Evolutionary conservation across 108 stramenopile genomes (phyloP).

Genomic region (Stephanodiscus minutulus): DNA sequence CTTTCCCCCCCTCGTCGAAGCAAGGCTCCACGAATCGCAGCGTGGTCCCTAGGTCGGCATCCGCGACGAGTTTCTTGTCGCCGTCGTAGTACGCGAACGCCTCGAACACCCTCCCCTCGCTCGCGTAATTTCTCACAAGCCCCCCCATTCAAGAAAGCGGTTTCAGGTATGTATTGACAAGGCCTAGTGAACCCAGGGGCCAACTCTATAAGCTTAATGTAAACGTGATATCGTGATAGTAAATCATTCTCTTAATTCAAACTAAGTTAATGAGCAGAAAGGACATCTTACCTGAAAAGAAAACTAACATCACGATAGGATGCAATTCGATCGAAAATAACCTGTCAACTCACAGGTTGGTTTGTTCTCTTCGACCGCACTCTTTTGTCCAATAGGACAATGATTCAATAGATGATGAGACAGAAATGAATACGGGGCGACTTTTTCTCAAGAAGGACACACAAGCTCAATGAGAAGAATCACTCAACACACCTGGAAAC

Average conservation of each 20-base stretch:
- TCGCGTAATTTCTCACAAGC: slow-evolving; percentile 16
- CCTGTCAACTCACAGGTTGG: too few species aligned
- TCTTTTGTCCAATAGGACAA: too few species aligned
- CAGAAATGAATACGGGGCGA: too few species aligned
- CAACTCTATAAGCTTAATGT: slow-evolving; percentile 58
- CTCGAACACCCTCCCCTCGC: slow-evolving; percentile 63
- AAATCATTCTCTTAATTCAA: neutral
- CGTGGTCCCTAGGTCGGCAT: slow-evolving; percentile 71
- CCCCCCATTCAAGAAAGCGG: too few species aligned
- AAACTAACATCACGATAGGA: neutral
- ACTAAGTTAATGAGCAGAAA: neutral
- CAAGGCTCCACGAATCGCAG: slow-evolving; percentile 71
- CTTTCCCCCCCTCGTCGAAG: slow-evolving; percentile 31
- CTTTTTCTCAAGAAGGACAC: too few species aligned
- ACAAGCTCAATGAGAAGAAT: too few species aligned
- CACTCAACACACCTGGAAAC: neutral
- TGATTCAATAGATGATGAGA: too few species aligned
- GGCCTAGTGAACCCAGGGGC: too few species aligned
- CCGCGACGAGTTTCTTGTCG: slow-evolving; percentile 32
- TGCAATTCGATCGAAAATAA: too few species aligned
- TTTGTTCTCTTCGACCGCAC: too few species aligned
- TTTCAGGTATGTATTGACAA: too few species aligned
- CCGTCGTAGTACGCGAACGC: slow-evolving; percentile 82
- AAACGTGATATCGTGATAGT: neutral
- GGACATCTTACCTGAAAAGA: neutral